Evolutionary conservation across 768 basidiomycete genomes (phyloP).

Genomic region (Lentinula sp.): DNA sequence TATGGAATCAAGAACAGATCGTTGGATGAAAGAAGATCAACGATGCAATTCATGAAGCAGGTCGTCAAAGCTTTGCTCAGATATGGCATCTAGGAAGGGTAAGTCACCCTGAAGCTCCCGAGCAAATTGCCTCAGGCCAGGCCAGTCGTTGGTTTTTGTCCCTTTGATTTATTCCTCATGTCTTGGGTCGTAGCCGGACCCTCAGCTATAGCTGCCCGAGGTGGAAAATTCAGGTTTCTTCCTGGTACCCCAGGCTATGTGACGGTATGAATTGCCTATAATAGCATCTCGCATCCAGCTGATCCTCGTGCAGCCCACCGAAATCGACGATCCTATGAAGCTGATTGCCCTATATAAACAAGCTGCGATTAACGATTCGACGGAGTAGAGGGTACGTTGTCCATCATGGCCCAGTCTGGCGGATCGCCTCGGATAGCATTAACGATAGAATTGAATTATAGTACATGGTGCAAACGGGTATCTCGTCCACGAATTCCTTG

Average conservation of each 20-base stretch:
- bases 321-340: slow-evolving; percentile 21
- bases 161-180: not conserved
- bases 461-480: slow-evolving; percentile 25
- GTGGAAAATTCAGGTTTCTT: slow-evolving; percentile 20
- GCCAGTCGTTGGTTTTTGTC: slow-evolving; percentile 9
- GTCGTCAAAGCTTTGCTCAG: slow-evolving; percentile 22
- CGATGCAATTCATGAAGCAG: slow-evolving; percentile 27
- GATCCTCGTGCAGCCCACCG: slow-evolving; percentile 14
- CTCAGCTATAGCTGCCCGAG: slow-evolving; percentile 18
- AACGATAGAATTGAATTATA: not conserved
- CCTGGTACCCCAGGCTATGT: slow-evolving; percentile 21
- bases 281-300: not conserved
- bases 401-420: too few species aligned
- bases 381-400: slow-evolving; percentile 29
- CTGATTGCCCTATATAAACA: slow-evolving; percentile 23
- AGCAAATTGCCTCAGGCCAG: slow-evolving; percentile 19
- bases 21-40: slow-evolving; percentile 24
- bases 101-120: slow-evolving; percentile 20
- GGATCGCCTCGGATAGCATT: not conserved
- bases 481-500: slow-evolving; percentile 31
- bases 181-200: too few species aligned
- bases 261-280: slow-evolving; percentile 4
- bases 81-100: slow-evolving; percentile 16
- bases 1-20: slow-evolving; percentile 24
- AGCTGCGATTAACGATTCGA: slow-evolving; percentile 30